A percentile compares a stretch with the other conserved stretches of the same genome.
phyloP scores from a whole-genome alignment of 2,329 filamentous ascomycete species.

The Botrytis fragariae region DNA sequence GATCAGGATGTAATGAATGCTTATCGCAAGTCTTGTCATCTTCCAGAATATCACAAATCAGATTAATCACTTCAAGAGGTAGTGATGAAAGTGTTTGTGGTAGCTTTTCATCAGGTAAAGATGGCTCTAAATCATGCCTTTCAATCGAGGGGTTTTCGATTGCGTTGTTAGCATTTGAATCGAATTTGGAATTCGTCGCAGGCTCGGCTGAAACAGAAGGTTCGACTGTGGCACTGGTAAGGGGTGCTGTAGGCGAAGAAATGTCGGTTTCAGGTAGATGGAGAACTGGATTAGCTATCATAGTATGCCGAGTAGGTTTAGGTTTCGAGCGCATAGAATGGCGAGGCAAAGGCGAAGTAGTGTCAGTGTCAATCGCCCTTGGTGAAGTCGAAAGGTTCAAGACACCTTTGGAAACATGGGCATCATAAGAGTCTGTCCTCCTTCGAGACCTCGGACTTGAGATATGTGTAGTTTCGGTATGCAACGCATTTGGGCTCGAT shows the following conservation, averaged over 20 bases:
- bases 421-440: constrained; percentile 28
- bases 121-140: neutral
- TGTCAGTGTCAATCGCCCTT: constrained; percentile 24
- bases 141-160: neutral
- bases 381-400: constrained; percentile 28
- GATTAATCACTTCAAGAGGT: constrained; percentile 55
- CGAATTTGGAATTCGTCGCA: neutral
- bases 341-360: constrained; percentile 22
- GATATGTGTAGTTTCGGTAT: constrained; percentile 20
- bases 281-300: constrained; percentile 30
- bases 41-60: constrained; percentile 59
- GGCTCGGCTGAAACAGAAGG: neutral
- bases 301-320: constrained; percentile 31
- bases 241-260: constrained; percentile 4
- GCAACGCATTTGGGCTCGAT: constrained; percentile 18
- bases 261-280: constrained; percentile 19
- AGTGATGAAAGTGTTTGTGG: constrained; percentile 58
- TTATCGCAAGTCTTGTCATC: constrained; percentile 54
- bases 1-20: constrained; percentile 45
- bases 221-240: neutral
- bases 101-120: constrained; percentile 30
- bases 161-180: neutral
- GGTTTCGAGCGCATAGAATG: constrained; percentile 39
- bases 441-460: constrained; percentile 22
- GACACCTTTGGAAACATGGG: constrained; percentile 32